These are phyloP conservation scores for Podospora appendiculata DNA, from an alignment of 495 filamentous ascomycete genomes.

Conservation along the genomic window DNA sequence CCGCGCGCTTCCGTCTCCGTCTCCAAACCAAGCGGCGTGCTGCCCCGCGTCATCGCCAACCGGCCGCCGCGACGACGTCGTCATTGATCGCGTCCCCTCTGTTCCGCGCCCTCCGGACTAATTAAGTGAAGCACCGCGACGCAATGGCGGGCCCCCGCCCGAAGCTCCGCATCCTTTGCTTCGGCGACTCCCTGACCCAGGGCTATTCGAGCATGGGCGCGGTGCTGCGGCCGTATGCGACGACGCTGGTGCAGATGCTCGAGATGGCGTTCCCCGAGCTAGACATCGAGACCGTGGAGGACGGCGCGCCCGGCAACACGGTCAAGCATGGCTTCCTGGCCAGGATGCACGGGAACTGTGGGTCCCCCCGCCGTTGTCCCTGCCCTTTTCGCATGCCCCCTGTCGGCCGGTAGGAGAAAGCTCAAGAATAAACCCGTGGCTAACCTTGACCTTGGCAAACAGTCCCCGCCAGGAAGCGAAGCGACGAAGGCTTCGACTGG, in stretches of 20 bases:
- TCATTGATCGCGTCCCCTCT: too few relatives aligned
- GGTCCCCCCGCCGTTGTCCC: conserved; percentile 9
- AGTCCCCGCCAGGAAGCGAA: background rate
- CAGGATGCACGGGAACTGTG: conserved; percentile 39
- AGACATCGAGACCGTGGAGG: conserved; percentile 23
- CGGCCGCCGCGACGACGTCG: too few relatives aligned
- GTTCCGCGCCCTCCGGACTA: too few relatives aligned
- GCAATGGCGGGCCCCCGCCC: conserved; percentile 12
- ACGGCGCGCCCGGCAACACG: conserved; percentile 46
- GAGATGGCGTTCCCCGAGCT: conserved; percentile 30
- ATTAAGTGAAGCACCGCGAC: too few relatives aligned
- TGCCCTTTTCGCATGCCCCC: too few relatives aligned
- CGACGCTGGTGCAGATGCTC: conserved; percentile 28
- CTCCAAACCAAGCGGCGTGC: too few relatives aligned
- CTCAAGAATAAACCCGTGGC: too few relatives aligned
- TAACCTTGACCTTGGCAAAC: too few relatives aligned
- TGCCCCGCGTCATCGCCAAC: too few relatives aligned
- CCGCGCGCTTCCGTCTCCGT: too few relatives aligned
- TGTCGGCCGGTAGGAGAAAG: too few relatives aligned
- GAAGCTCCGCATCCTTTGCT: conserved; percentile 49
- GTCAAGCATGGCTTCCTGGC: conserved; percentile 37
- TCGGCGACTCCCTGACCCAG: conserved; percentile 56
- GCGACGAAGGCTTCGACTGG: conserved; percentile 30
- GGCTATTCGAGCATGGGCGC: conserved; percentile 43
- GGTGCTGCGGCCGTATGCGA: conserved; percentile 45